A percentile compares a stretch with the other conserved stretches of the same genome.
These are phyloP conservation scores for Plantago major DNA, from an alignment of 257 asterid species.

Conservation along the genomic window DNA sequence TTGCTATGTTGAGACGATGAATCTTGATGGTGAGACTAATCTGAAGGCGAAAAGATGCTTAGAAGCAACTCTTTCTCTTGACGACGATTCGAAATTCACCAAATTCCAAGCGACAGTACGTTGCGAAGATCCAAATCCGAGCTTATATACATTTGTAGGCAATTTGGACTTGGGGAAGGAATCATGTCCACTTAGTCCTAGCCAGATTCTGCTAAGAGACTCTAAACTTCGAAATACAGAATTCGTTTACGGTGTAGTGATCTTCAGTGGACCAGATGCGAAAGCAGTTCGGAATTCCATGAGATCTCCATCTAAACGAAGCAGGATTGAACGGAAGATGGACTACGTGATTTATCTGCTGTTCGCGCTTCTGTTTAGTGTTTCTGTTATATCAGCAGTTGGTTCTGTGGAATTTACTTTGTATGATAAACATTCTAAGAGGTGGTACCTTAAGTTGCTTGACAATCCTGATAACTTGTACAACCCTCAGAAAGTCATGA, in stretches of 20 bases:
- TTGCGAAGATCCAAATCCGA: constrained; percentile 66
- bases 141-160: constrained; percentile 58
- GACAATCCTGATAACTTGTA: constrained; percentile 17
- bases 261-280: constrained; percentile 55
- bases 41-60: constrained; percentile 47
- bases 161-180: constrained; percentile 31
- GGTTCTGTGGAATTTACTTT: constrained; percentile 33
- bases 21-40: constrained; percentile 65
- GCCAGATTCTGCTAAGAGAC: constrained; percentile 54
- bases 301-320: constrained; percentile 57
- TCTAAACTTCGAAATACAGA: constrained; percentile 69
- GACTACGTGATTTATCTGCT: constrained; percentile 54
- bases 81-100: constrained; percentile 30
- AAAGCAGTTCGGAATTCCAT: constrained; percentile 57
- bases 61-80: constrained; percentile 37
- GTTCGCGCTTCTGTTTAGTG: constrained; percentile 36
- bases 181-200: constrained; percentile 32
- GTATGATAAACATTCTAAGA: constrained; percentile 13
- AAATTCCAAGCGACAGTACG: constrained; percentile 36
- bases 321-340: constrained; percentile 51
- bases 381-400: constrained; percentile 38
- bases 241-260: constrained; percentile 43
- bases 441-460: constrained; percentile 39
- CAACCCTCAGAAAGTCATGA: constrained; percentile 22
- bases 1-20: constrained; percentile 64